Percentiles rank a stretch among this genome's conserved stretches.
Conservation (phyloP, 768 basidiomycete genomes). For the Cyclocybe cylindracea region DNA sequence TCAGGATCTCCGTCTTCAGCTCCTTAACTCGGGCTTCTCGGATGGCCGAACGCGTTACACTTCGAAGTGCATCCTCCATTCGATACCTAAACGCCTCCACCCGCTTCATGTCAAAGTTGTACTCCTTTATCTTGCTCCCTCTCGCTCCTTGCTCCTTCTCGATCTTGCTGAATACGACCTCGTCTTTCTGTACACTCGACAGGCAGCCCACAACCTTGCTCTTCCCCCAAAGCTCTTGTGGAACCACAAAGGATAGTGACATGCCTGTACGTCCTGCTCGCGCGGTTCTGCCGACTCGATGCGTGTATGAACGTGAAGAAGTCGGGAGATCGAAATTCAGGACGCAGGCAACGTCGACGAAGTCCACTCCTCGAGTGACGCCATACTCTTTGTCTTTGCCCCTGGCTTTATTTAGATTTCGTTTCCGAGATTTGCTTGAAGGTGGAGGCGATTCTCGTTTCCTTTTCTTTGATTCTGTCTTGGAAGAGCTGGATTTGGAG, state of each 20-base stretch:
- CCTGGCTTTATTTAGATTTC: slow-evolving; percentile 55
- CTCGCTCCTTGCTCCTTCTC: slow-evolving; percentile 70
- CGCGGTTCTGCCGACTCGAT: slow-evolving; percentile 95
- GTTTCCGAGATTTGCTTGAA: slow-evolving; percentile 35
- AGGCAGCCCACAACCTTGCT: slow-evolving; percentile 73
- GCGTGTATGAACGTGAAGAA: slow-evolving; percentile 86
- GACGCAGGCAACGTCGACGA: slow-evolving; percentile 94
- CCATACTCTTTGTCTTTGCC: slow-evolving; percentile 80
- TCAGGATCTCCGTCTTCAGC: slow-evolving; percentile 88
- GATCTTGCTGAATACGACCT: slow-evolving; percentile 74
- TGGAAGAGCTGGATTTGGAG: slow-evolving; percentile 19
- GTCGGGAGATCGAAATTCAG: slow-evolving; percentile 98
- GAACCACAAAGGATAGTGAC: slow-evolving; percentile 87
- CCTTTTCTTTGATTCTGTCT: slow-evolving; percentile 47
- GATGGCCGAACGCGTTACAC: slow-evolving; percentile 84
- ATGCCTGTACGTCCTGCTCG: slow-evolving; percentile 94
- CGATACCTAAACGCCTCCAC: slow-evolving; percentile 97
- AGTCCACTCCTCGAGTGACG: slow-evolving; percentile 94
- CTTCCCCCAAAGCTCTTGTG: slow-evolving; percentile 65
- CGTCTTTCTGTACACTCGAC: slow-evolving; percentile 73
- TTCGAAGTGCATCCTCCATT: slow-evolving; percentile 93
- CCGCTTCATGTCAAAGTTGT: slow-evolving; percentile 92
- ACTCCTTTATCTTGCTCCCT: slow-evolving; percentile 76
- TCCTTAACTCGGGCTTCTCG: slow-evolving; percentile 94
- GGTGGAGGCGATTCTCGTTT: slow-evolving; percentile 52